Percentiles rank a stretch among this genome's conserved stretches.
phyloP scores from a whole-genome alignment of 2,329 filamentous ascomycete genomes.

The Sordariomycetes sp. region DNA sequence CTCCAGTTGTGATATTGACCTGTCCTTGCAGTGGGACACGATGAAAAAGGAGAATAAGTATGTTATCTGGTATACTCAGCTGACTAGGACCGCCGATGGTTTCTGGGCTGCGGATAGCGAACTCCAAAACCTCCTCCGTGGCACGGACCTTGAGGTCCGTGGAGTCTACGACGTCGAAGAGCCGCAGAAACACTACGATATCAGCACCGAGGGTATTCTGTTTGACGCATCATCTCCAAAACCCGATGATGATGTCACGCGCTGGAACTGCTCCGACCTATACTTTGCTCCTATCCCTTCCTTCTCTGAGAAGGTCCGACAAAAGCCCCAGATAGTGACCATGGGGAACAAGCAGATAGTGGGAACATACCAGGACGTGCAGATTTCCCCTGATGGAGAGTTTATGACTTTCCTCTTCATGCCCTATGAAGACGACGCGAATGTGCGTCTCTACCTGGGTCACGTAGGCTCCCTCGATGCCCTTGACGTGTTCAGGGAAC shows the following conservation, averaged over 20 bases:
- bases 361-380: background rate
- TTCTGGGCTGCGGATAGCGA: slow-evolving; percentile 9
- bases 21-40: slow-evolving; percentile 15
- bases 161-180: slow-evolving; percentile 13
- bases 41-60: slow-evolving; percentile 15
- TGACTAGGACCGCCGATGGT: slow-evolving; percentile 11
- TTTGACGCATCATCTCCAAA: slow-evolving; percentile 14
- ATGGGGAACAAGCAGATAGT: background rate
- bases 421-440: slow-evolving; percentile 10
- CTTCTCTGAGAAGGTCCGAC: slow-evolving; percentile 12
- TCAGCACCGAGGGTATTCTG: slow-evolving; percentile 18
- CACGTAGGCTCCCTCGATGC: slow-evolving; percentile 14
- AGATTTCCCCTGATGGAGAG: slow-evolving; percentile 20
- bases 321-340: slow-evolving; percentile 12
- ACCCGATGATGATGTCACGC: slow-evolving; percentile 1
- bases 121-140: slow-evolving; percentile 18
- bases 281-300: slow-evolving; percentile 20
- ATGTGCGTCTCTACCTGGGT: slow-evolving; percentile 17
- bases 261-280: slow-evolving; percentile 10
- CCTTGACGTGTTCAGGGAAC: slow-evolving; percentile 14
- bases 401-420: slow-evolving; percentile 20
- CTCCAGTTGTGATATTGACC: background rate
- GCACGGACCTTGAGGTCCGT: slow-evolving; percentile 16
- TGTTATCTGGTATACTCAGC: slow-evolving; percentile 23
- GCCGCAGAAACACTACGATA: slow-evolving; percentile 15